A percentile compares a stretch with the other conserved stretches of the same genome.
phyloP scores from a whole-genome alignment of 2,329 filamentous ascomycete genomes.

The Sporothrix variecibatus region DNA sequence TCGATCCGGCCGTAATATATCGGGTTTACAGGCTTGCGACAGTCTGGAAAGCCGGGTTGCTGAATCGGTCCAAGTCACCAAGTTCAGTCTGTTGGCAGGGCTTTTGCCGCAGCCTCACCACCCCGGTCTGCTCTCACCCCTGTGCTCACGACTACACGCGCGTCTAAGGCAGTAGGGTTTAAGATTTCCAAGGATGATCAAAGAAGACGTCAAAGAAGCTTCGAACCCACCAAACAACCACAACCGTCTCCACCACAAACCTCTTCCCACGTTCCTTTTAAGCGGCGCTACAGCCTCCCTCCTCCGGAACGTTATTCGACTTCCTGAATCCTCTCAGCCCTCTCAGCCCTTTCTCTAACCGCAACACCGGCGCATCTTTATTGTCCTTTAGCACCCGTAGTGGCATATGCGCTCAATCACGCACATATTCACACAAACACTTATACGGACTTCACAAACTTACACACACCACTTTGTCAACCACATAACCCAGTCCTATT shows the following conservation, averaged over 20 bases:
- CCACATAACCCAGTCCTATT: background rate
- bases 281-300: constrained; percentile 1
- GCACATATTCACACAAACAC: background rate
- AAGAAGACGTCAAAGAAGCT: background rate
- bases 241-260: background rate
- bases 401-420: background rate
- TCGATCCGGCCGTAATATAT: constrained; percentile 16
- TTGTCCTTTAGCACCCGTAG: background rate
- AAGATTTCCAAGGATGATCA: background rate
- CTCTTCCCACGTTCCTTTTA: constrained; percentile 9
- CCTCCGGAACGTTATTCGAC: constrained; percentile 11
- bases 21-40: background rate
- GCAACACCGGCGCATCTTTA: constrained; percentile 18
- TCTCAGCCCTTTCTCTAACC: background rate
- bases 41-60: constrained; percentile 9
- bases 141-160: constrained; percentile 10
- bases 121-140: background rate
- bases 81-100: background rate
- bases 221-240: background rate
- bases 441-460: background rate
- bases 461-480: background rate
- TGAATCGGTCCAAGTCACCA: background rate
- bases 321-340: background rate
- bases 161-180: background rate
- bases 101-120: background rate